A percentile compares a stretch with the other conserved stretches of the same genome.
Evolutionary conservation across 352 stramenopile genomes (phyloP).

Genomic region (Globisporangium uncinulatum): DNA sequence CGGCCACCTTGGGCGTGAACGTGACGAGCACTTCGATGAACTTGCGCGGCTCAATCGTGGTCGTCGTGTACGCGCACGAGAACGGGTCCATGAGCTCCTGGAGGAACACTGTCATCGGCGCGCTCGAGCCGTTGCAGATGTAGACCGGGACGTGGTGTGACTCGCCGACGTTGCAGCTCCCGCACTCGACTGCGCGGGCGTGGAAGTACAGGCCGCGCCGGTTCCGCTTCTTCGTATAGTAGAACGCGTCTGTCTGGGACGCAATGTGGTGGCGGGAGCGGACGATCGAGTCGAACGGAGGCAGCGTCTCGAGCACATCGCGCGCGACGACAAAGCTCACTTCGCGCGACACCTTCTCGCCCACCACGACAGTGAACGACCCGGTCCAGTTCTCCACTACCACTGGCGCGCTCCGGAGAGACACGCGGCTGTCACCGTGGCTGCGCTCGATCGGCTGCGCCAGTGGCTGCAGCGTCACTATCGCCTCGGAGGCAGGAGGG

Average conservation of each 20-base stretch:
- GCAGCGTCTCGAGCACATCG: constrained; percentile 31
- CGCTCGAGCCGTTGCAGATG: constrained; percentile 80
- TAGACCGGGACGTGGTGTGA: constrained; percentile 79
- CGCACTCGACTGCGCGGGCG: constrained; percentile 77
- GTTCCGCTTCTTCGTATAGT: constrained; percentile 78
- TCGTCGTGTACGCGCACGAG: constrained; percentile 64
- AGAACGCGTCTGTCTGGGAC: constrained; percentile 77
- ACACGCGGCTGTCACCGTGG: constrained; percentile 7
- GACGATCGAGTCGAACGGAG: constrained; percentile 54
- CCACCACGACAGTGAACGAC: constrained; percentile 52
- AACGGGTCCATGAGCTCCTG: constrained; percentile 76
- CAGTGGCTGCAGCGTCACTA: constrained; percentile 45
- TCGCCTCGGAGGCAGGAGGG: constrained; percentile 30
- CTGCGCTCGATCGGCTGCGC: constrained; percentile 38
- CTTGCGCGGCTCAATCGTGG: constrained; percentile 74
- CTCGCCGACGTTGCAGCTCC: constrained; percentile 61
- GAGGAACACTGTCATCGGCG: constrained; percentile 80
- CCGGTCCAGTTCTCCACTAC: constrained; percentile 57
- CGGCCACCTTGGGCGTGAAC: constrained; percentile 70
- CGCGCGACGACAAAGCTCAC: constrained; percentile 61
- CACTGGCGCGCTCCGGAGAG: constrained; percentile 2
- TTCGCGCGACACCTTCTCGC: constrained; percentile 41
- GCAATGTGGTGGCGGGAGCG: constrained; percentile 58
- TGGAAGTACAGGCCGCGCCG: constrained; percentile 79
- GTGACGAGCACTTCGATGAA: constrained; percentile 80